Evolutionary conservation across 2,329 filamentous ascomycete genomes (phyloP).

Genomic region (Ceratocystis albifundus): DNA sequence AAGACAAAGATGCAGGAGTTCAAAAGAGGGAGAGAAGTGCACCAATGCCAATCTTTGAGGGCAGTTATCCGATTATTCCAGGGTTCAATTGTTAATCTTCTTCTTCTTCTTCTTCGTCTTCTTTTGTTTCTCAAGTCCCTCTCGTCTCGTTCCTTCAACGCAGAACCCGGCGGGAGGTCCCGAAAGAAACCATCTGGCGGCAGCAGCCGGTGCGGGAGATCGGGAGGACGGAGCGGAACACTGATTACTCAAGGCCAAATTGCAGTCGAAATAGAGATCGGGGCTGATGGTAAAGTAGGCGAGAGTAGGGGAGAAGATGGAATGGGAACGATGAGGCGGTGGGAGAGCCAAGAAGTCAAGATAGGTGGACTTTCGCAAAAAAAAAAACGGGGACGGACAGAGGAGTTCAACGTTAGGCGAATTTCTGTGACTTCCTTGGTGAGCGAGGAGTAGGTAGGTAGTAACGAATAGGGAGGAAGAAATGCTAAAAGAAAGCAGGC

Average conservation of each 20-base stretch:
- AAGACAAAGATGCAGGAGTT: neutral
- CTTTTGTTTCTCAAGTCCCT: neutral
- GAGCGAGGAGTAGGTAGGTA: neutral
- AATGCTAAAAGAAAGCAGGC: neutral
- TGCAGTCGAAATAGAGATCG: neutral
- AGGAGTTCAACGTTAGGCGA: neutral
- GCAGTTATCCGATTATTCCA: neutral
- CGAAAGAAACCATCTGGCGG: conserved; percentile 15
- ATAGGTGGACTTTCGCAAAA: neutral
- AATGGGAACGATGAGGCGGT: neutral
- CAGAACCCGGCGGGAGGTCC: conserved; percentile 15
- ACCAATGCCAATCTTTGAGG: neutral
- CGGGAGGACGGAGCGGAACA: neutral
- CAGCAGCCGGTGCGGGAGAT: conserved; percentile 8
- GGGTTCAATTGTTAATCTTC: neutral
- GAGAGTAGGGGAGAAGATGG: neutral
- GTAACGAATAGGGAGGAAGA: neutral
- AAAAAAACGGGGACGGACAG: neutral
- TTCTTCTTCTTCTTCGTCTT: neutral
- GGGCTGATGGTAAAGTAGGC: neutral
- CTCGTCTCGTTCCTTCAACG: conserved; percentile 11
- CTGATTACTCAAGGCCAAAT: neutral
- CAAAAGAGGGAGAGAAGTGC: neutral
- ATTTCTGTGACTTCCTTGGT: neutral
- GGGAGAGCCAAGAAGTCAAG: neutral